Conservation (phyloP, 148 eudicot genomes). For the Dysphania ambrosioides region DNA sequence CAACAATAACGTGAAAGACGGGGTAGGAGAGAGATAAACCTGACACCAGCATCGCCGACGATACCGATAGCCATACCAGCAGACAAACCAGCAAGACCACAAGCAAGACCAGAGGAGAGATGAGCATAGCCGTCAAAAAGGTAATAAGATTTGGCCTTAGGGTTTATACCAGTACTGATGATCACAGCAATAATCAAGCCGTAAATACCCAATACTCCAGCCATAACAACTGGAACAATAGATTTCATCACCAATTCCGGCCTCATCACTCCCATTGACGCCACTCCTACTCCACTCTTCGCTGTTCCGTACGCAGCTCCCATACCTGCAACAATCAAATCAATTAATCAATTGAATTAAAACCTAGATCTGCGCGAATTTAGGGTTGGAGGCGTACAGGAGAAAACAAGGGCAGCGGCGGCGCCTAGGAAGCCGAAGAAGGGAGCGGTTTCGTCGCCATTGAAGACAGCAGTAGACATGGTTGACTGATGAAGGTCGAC, state of each 20-base stretch:
- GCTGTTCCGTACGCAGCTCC: constrained; percentile 84
- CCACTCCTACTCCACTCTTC: constrained; percentile 77
- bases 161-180: constrained; percentile 78
- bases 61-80: constrained; percentile 87
- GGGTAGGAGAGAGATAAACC: constrained; percentile 39
- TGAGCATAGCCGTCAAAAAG: constrained; percentile 78
- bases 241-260: constrained; percentile 83
- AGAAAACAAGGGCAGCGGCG: constrained; percentile 59
- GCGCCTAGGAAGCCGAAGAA: constrained; percentile 65
- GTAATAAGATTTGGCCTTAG: constrained; percentile 66
- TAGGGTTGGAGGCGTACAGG: constrained; percentile 45
- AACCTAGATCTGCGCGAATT: constrained; percentile 1
- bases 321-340: constrained; percentile 47
- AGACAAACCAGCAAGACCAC: constrained; percentile 75
- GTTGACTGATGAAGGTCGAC: not conserved
- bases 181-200: constrained; percentile 80
- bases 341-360: too few species aligned
- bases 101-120: constrained; percentile 72
- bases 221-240: constrained; percentile 86
- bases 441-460: constrained; percentile 64
- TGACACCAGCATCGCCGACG: constrained; percentile 81
- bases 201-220: constrained; percentile 78
- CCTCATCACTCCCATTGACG: constrained; percentile 87
- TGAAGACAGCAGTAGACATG: constrained; percentile 39
- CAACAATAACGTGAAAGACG: too few species aligned